phyloP scores from a whole-genome alignment of 352 stramenopile genomes.

The Phytophthora pistaciae region DNA sequence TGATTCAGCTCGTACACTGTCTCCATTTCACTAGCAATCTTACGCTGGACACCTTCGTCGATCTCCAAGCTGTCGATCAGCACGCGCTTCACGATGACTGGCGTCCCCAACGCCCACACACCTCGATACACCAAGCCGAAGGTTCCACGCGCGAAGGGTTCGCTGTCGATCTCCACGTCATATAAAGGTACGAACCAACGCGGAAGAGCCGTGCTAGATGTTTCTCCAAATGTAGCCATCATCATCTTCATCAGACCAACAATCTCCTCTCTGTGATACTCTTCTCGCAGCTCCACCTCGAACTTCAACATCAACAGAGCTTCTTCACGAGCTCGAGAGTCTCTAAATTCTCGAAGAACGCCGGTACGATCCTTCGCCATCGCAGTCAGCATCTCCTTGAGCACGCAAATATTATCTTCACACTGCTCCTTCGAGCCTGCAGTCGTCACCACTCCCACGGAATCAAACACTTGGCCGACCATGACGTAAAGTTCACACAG shows the following conservation, averaged over 20 bases:
- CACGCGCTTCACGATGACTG: slow-evolving; percentile 40
- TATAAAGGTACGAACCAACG: slow-evolving; percentile 21
- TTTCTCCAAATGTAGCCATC: neutral
- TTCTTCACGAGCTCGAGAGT: no score
- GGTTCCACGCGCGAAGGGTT: slow-evolving; percentile 21
- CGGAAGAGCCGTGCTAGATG: neutral
- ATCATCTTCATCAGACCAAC: neutral
- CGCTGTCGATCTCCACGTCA: slow-evolving; percentile 11
- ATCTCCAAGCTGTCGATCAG: slow-evolving; percentile 1
- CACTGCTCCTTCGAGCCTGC: no score
- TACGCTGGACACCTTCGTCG: neutral
- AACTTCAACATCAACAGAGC: no score
- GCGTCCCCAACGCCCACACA: slow-evolving; percentile 14
- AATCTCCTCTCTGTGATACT: no score
- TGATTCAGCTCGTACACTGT: neutral
- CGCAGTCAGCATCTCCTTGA: no score
- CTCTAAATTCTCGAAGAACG: no score
- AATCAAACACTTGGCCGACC: no score
- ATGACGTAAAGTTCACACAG: no score
- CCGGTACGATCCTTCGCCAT: no score
- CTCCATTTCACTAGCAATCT: neutral
- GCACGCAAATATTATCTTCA: no score
- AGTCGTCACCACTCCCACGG: no score
- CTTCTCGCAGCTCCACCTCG: no score
- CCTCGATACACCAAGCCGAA: slow-evolving; percentile 29